These are phyloP conservation scores for Aspergillus texensis DNA, from an alignment of 2,329 filamentous ascomycete species.

Conservation along the genomic window DNA sequence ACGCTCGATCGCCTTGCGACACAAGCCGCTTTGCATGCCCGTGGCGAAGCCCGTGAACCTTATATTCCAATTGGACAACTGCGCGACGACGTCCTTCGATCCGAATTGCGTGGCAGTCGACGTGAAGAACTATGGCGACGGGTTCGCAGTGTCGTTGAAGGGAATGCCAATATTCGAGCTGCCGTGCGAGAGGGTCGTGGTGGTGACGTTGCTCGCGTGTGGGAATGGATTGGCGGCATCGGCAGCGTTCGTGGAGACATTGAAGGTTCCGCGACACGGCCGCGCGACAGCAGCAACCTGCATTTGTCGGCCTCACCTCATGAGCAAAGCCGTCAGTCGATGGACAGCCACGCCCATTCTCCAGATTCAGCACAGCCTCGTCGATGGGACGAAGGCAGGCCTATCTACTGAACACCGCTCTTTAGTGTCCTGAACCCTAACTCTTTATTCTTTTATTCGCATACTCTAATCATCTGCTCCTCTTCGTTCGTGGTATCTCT, in stretches of 20 bases:
- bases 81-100: conserved; percentile 84
- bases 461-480: background rate
- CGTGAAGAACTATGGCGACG: conserved; percentile 82
- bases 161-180: conserved; percentile 87
- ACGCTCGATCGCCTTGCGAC: conserved; percentile 80
- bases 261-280: conserved; percentile 27
- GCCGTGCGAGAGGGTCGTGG: conserved; percentile 66
- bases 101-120: conserved; percentile 74
- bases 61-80: conserved; percentile 88
- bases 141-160: conserved; percentile 83
- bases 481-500: background rate
- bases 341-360: conserved; percentile 21
- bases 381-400: conserved; percentile 46
- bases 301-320: conserved; percentile 30
- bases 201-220: conserved; percentile 62
- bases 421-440: background rate
- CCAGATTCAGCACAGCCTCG: conserved; percentile 32
- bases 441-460: background rate
- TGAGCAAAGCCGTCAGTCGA: conserved; percentile 21
- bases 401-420: conserved; percentile 39
- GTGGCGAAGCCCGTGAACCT: conserved; percentile 67
- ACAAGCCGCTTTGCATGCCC: conserved; percentile 78
- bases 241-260: conserved; percentile 49
- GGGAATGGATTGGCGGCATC: conserved; percentile 70
- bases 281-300: conserved; percentile 30